These are phyloP conservation scores for Lactarius trivialis DNA, from an alignment of 768 basidiomycete genomes.

Conservation along the genomic window DNA sequence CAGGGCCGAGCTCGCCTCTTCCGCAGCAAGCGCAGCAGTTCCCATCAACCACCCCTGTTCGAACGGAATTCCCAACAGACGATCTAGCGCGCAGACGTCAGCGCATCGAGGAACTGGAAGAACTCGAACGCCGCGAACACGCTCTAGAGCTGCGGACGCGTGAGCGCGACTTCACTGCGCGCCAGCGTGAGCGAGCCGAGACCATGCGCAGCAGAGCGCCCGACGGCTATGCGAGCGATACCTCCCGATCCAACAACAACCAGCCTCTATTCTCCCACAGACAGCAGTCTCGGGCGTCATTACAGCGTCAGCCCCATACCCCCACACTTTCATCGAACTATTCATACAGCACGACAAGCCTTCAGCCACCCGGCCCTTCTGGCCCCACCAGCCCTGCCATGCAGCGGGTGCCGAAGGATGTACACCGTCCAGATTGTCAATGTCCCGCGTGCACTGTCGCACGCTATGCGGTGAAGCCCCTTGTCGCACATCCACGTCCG, in stretches of 20 bases:
- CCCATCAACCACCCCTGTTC: not conserved
- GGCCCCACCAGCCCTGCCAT: slow-evolving; percentile 9
- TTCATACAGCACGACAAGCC: slow-evolving; percentile 40
- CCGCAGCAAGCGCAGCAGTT: slow-evolving; percentile 13
- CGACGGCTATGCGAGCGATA: slow-evolving; percentile 29
- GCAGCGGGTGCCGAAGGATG: slow-evolving; percentile 23
- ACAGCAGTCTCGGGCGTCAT: slow-evolving; percentile 15
- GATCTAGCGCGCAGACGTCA: slow-evolving; percentile 35
- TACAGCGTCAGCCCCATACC: slow-evolving; percentile 2
- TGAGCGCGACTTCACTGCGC: slow-evolving; percentile 29
- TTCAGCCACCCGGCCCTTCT: slow-evolving; percentile 32
- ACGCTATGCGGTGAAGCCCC: slow-evolving; percentile 40
- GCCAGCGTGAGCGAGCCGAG: slow-evolving; percentile 25
- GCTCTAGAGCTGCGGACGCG: slow-evolving; percentile 48
- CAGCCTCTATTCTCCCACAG: slow-evolving; percentile 20
- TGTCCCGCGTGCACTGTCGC: slow-evolving; percentile 56
- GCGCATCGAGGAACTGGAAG: slow-evolving; percentile 45
- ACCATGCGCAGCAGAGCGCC: slow-evolving; percentile 29
- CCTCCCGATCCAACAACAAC: slow-evolving; percentile 24
- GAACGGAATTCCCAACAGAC: slow-evolving; percentile 22
- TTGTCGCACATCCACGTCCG: slow-evolving; percentile 38
- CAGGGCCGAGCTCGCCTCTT: slow-evolving; percentile 12
- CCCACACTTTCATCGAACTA: slow-evolving; percentile 27
- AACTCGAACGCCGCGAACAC: slow-evolving; percentile 48
- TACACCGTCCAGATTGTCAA: slow-evolving; percentile 59